Evolutionary conservation across 306 rosid genomes (phyloP).

Genomic region (Dryas drummondii): DNA sequence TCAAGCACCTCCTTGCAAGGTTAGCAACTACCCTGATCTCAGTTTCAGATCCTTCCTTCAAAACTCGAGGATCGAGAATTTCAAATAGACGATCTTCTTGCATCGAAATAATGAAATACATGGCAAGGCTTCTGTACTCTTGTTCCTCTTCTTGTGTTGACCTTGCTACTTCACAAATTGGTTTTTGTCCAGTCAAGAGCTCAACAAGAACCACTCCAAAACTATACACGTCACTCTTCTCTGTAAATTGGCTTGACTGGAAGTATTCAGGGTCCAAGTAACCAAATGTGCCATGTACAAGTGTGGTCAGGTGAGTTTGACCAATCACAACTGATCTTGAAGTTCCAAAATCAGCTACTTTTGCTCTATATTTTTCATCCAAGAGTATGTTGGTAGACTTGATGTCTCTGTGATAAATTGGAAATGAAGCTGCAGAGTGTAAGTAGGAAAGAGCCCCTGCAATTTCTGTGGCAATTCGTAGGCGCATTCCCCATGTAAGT

Average conservation of each 20-base stretch:
- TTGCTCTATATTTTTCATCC: slow-evolving; percentile 15
- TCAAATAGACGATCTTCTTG: slow-evolving; percentile 30
- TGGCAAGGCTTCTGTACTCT: slow-evolving; percentile 26
- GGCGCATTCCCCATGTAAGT: slow-evolving; percentile 5
- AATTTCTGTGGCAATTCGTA: not conserved
- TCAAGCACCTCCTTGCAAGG: slow-evolving; percentile 44
- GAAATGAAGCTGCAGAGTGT: slow-evolving; percentile 10
- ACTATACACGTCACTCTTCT: slow-evolving; percentile 24
- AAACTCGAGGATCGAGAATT: slow-evolving; percentile 34
- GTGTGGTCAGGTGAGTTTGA: slow-evolving; percentile 25
- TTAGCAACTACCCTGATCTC: slow-evolving; percentile 38
- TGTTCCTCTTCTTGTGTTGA: not conserved
- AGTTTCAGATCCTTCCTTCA: slow-evolving; percentile 24
- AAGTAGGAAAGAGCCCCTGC: slow-evolving; percentile 24
- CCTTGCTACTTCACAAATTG: not conserved
- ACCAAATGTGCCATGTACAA: slow-evolving; percentile 15
- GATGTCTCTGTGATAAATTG: slow-evolving; percentile 28
- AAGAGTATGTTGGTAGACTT: slow-evolving; percentile 23
- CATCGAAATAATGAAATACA: slow-evolving; percentile 30
- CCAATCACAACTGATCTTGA: slow-evolving; percentile 8
- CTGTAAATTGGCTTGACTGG: slow-evolving; percentile 14
- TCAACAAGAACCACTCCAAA: slow-evolving; percentile 19
- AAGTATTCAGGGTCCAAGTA: slow-evolving; percentile 24
- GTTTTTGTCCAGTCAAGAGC: slow-evolving; percentile 16
- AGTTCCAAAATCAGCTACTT: slow-evolving; percentile 26